A percentile compares a stretch with the other conserved stretches of the same genome.
phyloP scores from a whole-genome alignment of 1,139 yeast genomes.

The Kodamaea arcana region DNA sequence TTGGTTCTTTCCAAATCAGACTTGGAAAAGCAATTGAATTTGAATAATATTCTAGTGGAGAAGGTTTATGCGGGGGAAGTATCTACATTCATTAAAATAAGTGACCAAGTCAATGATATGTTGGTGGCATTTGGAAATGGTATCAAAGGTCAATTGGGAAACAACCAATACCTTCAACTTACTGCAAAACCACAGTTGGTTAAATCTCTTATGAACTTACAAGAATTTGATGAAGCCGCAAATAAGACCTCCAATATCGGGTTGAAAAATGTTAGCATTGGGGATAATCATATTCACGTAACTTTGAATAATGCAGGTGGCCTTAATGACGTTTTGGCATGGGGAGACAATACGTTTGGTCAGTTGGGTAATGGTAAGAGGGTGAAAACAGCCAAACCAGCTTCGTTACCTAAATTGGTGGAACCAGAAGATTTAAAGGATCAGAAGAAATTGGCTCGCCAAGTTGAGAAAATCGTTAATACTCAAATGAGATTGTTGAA shows the following conservation, averaged over 20 bases:
- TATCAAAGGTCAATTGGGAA: slow-evolving; percentile 82
- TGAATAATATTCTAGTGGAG: slow-evolving; percentile 21
- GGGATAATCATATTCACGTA: slow-evolving; percentile 63
- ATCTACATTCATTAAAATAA: slow-evolving; percentile 55
- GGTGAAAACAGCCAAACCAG: slow-evolving; percentile 56
- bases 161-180: slow-evolving; percentile 70
- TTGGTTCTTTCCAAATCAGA: slow-evolving; percentile 22
- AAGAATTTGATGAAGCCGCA: slow-evolving; percentile 37
- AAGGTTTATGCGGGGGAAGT: slow-evolving; percentile 66
- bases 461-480: slow-evolving; percentile 31
- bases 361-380: slow-evolving; percentile 83
- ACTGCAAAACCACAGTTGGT: slow-evolving; percentile 63
- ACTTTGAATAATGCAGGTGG: slow-evolving; percentile 47
- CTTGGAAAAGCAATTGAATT: slow-evolving; percentile 1
- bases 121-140: slow-evolving; percentile 80
- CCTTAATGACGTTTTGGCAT: slow-evolving; percentile 57
- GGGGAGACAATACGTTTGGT: slow-evolving; percentile 83
- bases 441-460: slow-evolving; percentile 23
- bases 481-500: slow-evolving; percentile 45
- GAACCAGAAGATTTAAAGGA: slow-evolving; percentile 46
- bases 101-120: slow-evolving; percentile 18
- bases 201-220: slow-evolving; percentile 44
- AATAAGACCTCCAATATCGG: slow-evolving; percentile 38
- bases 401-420: slow-evolving; percentile 48
- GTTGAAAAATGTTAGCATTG: slow-evolving; percentile 53